phyloP scores from a whole-genome alignment of 176 grass and related monocot species.

The Alopecurus myosuroides region DNA sequence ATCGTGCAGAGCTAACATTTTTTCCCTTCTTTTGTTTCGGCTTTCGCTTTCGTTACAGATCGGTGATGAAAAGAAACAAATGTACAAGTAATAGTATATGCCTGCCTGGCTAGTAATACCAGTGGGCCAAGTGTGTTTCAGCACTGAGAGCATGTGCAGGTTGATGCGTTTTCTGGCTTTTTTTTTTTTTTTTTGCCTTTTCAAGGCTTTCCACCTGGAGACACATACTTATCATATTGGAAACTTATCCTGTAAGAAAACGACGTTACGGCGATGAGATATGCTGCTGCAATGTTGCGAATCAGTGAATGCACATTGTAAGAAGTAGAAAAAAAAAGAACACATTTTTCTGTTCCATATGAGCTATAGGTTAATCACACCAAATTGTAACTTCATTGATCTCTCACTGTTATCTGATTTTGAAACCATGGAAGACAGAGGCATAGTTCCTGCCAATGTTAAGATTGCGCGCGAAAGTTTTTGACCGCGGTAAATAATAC shows the following conservation, averaged over 20 bases:
- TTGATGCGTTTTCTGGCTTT: neutral
- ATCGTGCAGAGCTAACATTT: neutral
- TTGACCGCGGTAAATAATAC: neutral
- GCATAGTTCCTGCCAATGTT: neutral
- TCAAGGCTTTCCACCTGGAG: neutral
- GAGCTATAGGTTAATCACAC: neutral
- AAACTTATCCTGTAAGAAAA: neutral
- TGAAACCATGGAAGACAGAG: neutral
- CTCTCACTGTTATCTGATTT: neutral
- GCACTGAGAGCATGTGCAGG: slow-evolving; percentile 30
- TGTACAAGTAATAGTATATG: neutral
- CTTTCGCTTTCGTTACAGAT: slow-evolving; percentile 41
- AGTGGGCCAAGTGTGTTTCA: slow-evolving; percentile 16
- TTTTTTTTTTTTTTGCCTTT: slow-evolving; percentile 9
- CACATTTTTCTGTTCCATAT: neutral
- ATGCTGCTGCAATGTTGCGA: neutral
- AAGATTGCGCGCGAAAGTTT: neutral
- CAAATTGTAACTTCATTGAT: neutral
- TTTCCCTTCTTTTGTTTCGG: neutral
- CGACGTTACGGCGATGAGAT: neutral
- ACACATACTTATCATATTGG: neutral
- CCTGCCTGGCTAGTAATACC: neutral
- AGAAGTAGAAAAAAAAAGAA: neutral
- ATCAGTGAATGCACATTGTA: neutral
- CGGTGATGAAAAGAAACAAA: slow-evolving; percentile 18